phyloP scores from a whole-genome alignment of 2,329 filamentous ascomycete species.

The Nemania sp. region DNA sequence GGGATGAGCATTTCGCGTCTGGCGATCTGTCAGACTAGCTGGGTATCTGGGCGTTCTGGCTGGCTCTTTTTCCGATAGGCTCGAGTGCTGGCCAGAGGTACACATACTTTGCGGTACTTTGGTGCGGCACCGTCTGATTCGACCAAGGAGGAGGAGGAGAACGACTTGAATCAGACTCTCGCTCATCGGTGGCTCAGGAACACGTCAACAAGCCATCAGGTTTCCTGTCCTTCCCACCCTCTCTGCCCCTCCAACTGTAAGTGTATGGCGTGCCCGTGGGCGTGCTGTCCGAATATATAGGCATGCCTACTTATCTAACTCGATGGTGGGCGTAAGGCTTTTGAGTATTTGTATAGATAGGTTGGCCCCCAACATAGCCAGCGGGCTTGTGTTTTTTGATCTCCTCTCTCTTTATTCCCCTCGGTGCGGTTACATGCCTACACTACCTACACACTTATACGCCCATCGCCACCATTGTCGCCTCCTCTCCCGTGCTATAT shows the following conservation, averaged over 20 bases:
- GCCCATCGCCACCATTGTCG: too few relatives aligned
- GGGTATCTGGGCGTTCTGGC: conserved; percentile 1
- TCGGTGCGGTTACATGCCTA: conserved; percentile 1
- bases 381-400: not conserved
- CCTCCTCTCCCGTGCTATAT: too few relatives aligned
- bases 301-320: too few relatives aligned
- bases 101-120: not conserved
- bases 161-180: conserved; percentile 22
- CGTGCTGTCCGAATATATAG: not conserved
- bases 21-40: conserved; percentile 21
- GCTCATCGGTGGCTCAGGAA: conserved; percentile 22
- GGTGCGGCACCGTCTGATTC: not conserved
- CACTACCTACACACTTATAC: too few relatives aligned
- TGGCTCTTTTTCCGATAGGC: conserved; percentile 20
- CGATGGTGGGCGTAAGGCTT: too few relatives aligned
- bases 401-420: not conserved
- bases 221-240: conserved; percentile 11
- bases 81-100: not conserved
- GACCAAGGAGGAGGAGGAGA: conserved; percentile 17
- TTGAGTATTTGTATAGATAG: conserved; percentile 5
- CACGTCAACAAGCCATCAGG: conserved; percentile 23
- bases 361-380: conserved; percentile 17
- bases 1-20: conserved; percentile 11
- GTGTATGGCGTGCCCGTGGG: conserved; percentile 4
- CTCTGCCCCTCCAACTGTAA: conserved; percentile 20